phyloP scores from a whole-genome alignment of 345 rosid species.

The Fremontodendron californicum region DNA sequence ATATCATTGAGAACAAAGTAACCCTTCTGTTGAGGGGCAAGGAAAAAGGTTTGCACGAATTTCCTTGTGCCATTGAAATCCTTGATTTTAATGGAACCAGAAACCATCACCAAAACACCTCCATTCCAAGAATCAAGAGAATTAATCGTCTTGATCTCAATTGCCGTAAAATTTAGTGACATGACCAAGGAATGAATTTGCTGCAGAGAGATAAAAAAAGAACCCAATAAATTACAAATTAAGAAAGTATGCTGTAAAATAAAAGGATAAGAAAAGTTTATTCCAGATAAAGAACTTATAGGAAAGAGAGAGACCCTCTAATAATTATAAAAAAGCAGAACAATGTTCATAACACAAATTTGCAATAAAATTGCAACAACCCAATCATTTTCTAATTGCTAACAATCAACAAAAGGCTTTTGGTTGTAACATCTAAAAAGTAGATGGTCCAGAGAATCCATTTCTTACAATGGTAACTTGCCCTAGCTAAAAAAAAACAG shows the following conservation, averaged over 20 bases:
- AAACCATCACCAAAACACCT: conserved; percentile 79
- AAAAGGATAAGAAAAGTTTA: not conserved
- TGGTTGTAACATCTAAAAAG: not conserved
- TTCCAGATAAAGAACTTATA: not conserved
- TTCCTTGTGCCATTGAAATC: conserved; percentile 57
- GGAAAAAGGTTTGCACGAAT: conserved; percentile 84
- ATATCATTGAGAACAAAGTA: conserved; percentile 86
- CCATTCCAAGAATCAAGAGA: conserved; percentile 79
- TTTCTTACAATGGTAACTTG: not conserved
- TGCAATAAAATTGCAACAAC: not conserved
- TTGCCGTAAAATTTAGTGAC: conserved; percentile 64
- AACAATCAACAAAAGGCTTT: not conserved
- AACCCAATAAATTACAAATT: not conserved
- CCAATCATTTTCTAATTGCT: not conserved
- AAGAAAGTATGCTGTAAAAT: not conserved
- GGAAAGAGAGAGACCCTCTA: not conserved
- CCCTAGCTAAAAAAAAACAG: not conserved
- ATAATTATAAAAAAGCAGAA: not conserved
- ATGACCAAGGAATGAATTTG: conserved; percentile 65
- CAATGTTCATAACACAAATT: not conserved
- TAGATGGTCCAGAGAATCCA: not conserved
- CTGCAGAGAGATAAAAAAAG: conserved; percentile 34
- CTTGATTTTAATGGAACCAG: conserved; percentile 77
- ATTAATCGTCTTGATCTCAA: conserved; percentile 95
- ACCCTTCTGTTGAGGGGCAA: conserved; percentile 95